These are phyloP conservation scores for Trichophaea hybrida DNA, from an alignment of 2,329 filamentous ascomycete genomes.

Conservation along the genomic window DNA sequence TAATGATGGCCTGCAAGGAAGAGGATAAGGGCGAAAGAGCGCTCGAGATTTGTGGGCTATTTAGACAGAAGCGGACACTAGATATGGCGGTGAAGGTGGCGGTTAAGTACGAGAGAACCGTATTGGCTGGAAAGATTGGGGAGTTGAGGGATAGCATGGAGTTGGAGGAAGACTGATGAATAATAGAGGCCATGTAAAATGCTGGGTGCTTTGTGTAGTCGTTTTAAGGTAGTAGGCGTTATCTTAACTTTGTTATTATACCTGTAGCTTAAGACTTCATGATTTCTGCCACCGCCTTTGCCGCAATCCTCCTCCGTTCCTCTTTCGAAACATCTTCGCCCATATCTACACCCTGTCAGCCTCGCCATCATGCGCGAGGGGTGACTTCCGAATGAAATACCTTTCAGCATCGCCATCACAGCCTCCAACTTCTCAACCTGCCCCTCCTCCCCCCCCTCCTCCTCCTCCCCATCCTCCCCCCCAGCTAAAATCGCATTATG, in stretches of 20 bases:
- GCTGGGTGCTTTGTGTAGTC: neutral
- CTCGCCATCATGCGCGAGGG: neutral
- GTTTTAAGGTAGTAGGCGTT: neutral
- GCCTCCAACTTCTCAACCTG: conserved; percentile 46
- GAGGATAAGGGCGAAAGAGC: conserved; percentile 93
- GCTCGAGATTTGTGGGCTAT: conserved; percentile 72
- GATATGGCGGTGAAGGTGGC: conserved; percentile 86
- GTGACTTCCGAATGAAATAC: conserved; percentile 7
- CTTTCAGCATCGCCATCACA: conserved; percentile 43
- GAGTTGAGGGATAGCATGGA: conserved; percentile 51
- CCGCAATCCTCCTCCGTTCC: conserved; percentile 46
- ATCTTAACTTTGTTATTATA: neutral
- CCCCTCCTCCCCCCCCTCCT: conserved; percentile 32
- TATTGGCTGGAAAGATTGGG: conserved; percentile 80
- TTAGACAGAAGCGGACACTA: conserved; percentile 77
- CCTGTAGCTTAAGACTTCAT: conserved; percentile 36
- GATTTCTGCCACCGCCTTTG: conserved; percentile 47
- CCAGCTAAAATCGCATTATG: conserved; percentile 30
- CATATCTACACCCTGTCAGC: conserved; percentile 33
- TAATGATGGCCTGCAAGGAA: conserved; percentile 79
- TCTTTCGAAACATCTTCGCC: conserved; percentile 46
- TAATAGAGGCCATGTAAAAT: neutral
- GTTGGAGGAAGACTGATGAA: conserved; percentile 36
- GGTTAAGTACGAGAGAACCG: conserved; percentile 61
- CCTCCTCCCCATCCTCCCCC: conserved; percentile 23